Conservation (phyloP, 306 rosid genomes). For the Rubus parviflorus region DNA sequence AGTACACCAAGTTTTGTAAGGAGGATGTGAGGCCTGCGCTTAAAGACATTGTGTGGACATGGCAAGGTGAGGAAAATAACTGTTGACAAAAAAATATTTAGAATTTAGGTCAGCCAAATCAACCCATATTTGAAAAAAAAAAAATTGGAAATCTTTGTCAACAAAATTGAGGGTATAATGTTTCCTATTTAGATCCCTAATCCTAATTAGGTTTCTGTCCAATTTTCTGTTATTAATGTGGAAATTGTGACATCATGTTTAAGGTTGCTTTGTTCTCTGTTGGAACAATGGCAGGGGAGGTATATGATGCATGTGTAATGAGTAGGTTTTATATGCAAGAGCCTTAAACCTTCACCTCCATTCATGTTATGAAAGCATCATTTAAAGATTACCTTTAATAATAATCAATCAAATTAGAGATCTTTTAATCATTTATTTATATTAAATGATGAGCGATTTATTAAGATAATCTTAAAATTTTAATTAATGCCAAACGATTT, state of each 20-base stretch:
- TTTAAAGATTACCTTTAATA: too few relatives aligned
- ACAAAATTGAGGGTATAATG: not conserved
- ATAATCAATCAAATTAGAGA: too few relatives aligned
- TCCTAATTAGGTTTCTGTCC: not conserved
- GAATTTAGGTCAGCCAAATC: too few relatives aligned
- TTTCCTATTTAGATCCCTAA: not conserved
- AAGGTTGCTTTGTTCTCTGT: not conserved
- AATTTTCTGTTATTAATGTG: not conserved
- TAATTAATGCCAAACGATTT: too few relatives aligned
- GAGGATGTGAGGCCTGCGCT: conserved; percentile 73
- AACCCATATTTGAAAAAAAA: too few relatives aligned
- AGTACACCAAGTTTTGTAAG: conserved; percentile 67
- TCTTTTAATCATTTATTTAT: too few relatives aligned
- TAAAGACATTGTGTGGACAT: conserved; percentile 87
- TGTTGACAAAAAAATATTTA: not conserved
- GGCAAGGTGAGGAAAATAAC: conserved; percentile 65
- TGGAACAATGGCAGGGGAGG: not conserved
- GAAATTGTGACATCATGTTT: not conserved
- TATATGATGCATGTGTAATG: not conserved
- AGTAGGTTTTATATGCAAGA: not conserved
- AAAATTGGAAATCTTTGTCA: not conserved
- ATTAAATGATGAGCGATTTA: too few relatives aligned
- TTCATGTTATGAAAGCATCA: too few relatives aligned
- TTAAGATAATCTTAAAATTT: too few relatives aligned
- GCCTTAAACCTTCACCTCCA: too few relatives aligned